These are phyloP conservation scores for Flaveria robusta DNA, from an alignment of 129 eudicot genomes.

Conservation along the genomic window DNA sequence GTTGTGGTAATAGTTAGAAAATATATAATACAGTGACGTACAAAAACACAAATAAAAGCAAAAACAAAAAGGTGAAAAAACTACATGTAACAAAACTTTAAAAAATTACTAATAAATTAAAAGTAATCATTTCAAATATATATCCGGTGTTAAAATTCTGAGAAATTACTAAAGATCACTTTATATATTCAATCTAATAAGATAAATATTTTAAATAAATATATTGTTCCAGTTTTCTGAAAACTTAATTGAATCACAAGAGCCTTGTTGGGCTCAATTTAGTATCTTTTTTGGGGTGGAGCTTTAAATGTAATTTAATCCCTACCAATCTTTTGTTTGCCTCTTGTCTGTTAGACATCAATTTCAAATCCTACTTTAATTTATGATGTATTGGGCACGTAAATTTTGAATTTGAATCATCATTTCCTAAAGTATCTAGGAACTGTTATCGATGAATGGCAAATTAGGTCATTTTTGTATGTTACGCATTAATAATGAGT, in stretches of 20 bases:
- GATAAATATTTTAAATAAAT: neutral
- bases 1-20: too few relatives aligned
- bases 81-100: too few relatives aligned
- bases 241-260: constrained; percentile 43
- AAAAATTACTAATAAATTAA: too few relatives aligned
- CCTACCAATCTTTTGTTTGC: constrained; percentile 48
- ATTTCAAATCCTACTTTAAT: constrained; percentile 31
- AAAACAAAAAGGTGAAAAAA: too few relatives aligned
- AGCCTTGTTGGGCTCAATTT: constrained; percentile 36
- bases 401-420: constrained; percentile 27
- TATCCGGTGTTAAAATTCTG: neutral
- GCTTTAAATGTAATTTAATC: constrained; percentile 47
- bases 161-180: neutral
- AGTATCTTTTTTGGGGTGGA: constrained; percentile 32
- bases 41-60: too few relatives aligned
- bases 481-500: too few relatives aligned
- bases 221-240: neutral
- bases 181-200: neutral
- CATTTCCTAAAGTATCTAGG: neutral
- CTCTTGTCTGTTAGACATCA: constrained; percentile 34
- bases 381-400: constrained; percentile 21
- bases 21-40: too few relatives aligned
- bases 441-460: neutral
- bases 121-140: neutral
- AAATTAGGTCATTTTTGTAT: too few relatives aligned